phyloP scores from a whole-genome alignment of 305 asterid genomes.

The Coffea humblotiana region DNA sequence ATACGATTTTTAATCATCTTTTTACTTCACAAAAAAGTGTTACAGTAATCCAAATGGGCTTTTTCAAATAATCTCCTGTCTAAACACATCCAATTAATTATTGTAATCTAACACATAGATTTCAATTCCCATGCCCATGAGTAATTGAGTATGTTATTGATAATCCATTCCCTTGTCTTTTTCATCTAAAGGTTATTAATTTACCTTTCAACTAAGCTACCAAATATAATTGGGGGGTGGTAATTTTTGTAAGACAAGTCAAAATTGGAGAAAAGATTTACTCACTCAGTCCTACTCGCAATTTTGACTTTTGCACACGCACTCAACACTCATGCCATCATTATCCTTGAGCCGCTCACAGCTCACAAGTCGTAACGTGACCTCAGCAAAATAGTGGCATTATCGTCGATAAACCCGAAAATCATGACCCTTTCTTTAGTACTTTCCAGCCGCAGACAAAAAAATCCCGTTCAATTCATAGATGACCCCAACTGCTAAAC shows the following conservation, averaged over 20 bases:
- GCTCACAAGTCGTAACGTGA: not conserved
- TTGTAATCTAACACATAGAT: not conserved
- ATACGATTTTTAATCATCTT: too few species aligned
- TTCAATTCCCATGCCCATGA: not conserved
- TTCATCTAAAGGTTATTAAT: not conserved
- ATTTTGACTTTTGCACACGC: slow-evolving; percentile 10
- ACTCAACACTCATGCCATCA: not conserved
- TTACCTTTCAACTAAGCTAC: not conserved
- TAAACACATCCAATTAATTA: too few species aligned
- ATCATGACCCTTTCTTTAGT: not conserved
- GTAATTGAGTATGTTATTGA: not conserved
- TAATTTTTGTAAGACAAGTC: not conserved
- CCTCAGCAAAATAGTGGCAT: not conserved
- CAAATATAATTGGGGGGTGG: not conserved
- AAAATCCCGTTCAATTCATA: not conserved
- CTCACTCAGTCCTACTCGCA: not conserved
- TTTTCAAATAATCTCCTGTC: too few species aligned
- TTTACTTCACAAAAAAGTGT: too few species aligned
- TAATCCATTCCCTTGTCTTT: not conserved
- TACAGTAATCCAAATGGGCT: too few species aligned
- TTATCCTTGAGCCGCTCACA: not conserved
- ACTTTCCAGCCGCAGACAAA: slow-evolving; percentile 8
- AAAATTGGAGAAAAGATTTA: not conserved
- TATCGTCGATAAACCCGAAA: not conserved
- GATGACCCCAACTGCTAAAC: slow-evolving; percentile 21